Conservation (phyloP, 768 basidiomycete genomes). For the Mycena belliarum region DNA sequence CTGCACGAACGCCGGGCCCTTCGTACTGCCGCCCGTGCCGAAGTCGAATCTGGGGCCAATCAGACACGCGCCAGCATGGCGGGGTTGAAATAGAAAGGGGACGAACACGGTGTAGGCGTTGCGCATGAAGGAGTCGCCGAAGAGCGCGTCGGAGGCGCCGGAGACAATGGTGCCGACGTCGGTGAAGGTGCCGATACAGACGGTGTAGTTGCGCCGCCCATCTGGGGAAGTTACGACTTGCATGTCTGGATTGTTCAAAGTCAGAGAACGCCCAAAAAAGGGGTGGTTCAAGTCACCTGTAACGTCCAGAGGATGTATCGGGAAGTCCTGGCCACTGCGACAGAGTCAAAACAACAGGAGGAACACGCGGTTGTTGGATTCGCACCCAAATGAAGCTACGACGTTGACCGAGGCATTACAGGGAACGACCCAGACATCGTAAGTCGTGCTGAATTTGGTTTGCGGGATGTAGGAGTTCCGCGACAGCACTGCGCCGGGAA, state of each 20-base stretch:
- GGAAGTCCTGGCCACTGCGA: conserved; percentile 7
- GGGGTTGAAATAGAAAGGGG: not conserved
- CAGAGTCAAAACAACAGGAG: not conserved
- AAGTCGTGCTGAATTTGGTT: conserved; percentile 12
- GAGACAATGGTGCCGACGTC: conserved; percentile 14
- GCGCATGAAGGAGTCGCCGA: conserved; percentile 19
- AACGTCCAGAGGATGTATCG: conserved; percentile 9
- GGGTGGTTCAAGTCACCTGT: too few relatives aligned
- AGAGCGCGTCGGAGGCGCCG: conserved; percentile 9
- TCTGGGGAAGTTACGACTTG: conserved; percentile 14
- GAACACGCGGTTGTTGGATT: not conserved
- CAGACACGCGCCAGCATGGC: not conserved
- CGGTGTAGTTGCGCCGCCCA: conserved; percentile 13
- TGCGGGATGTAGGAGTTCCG: conserved; percentile 9
- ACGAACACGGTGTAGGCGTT: conserved; percentile 6
- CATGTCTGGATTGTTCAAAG: conserved; percentile 14
- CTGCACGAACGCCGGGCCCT: conserved; percentile 14
- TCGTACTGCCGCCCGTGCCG: conserved; percentile 14
- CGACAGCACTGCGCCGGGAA: conserved; percentile 15
- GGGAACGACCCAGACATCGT: conserved; percentile 17
- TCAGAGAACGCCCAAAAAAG: not conserved
- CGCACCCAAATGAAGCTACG: conserved; percentile 14
- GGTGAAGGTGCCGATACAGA: conserved; percentile 13
- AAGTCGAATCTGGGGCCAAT: conserved; percentile 14
- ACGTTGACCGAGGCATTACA: conserved; percentile 12